A percentile compares a stretch with the other conserved stretches of the same genome.
Conservation (phyloP, 108 stramenopile species). For the Discostella stelligeroides region DNA sequence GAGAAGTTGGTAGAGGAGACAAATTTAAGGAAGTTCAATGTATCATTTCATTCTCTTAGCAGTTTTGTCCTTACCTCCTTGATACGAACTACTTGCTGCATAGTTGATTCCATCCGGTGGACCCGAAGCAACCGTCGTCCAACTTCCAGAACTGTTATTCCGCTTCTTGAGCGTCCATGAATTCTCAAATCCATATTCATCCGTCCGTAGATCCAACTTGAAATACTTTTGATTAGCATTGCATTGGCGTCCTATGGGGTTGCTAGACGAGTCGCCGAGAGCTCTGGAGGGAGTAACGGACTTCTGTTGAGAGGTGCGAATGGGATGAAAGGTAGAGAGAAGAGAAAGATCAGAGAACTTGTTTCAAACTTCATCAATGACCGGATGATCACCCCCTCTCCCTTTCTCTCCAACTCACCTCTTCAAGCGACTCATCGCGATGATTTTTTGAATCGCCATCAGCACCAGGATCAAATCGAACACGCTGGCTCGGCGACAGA, state of each 20-base stretch:
- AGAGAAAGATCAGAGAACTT: neutral
- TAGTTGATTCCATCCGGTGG: conserved; percentile 32
- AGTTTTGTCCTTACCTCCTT: conserved; percentile 4
- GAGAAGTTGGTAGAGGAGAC: no score
- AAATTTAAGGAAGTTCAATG: no score
- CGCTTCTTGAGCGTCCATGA: conserved; percentile 13
- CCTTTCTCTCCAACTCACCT: no score
- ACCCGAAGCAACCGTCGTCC: conserved; percentile 9
- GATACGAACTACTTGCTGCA: conserved; percentile 5
- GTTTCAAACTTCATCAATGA: no score
- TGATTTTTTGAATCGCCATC: no score
- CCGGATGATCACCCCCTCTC: no score
- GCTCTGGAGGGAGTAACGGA: neutral
- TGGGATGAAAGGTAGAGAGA: neutral
- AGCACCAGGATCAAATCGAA: no score
- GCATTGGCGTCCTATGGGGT: neutral
- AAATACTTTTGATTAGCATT: conserved; percentile 12
- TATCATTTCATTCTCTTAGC: no score
- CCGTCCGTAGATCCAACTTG: conserved; percentile 15
- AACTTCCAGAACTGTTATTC: neutral
- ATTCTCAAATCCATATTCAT: conserved; percentile 33
- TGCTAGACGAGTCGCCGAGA: no score
- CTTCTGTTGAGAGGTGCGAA: neutral
- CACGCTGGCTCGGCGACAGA: no score
- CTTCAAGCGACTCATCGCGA: no score